Evolutionary conservation across 345 rosid genomes (phyloP), one percentile per base, ranked within the genome.

Genomic region (Linum tenue): DNA sequence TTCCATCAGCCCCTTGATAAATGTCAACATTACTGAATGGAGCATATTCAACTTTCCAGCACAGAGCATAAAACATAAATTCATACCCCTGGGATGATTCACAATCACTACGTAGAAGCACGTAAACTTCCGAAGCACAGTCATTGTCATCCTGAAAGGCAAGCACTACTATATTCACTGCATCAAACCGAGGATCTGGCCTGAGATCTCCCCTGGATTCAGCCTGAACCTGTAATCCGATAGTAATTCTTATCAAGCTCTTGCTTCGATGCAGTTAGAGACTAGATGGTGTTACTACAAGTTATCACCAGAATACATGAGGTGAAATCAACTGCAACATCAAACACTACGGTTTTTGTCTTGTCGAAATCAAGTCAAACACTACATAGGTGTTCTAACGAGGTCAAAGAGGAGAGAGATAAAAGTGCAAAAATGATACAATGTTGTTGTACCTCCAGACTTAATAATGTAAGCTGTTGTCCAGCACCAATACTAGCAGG

Each of bases 401-500:
- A 22, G 31, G 31, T 22, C 31, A 22, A 22, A 22, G 31, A 22
- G 31, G 31, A 22, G 31, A 22, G 31, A 22, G 31, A 22, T 22
- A 22, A 22, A 44, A 44, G 7, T 44, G 10, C 57, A 50, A 5
- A 2, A 8, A 31, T 2, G 10, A 7, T 5, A 39, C 35, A 39
- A 41, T 43, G 64, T 57, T 73, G 63, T 12, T 55, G 62, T 81
- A 92, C 98, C 98, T 92, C 98, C 64, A 92, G 70, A 70, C 98
- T 92, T 71, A 88, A 74, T 73, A 90, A 67, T 59, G 96, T 88
- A 59, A 92, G 84, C 68, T 92, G 98, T 73, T 90, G 95, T 68
- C 98, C 98, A 65, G 84, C 96, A 67, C 98, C 97, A 78, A 82
- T 71, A 78, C 95, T 90, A 12, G 97, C 96, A 75, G 97, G 94